Evolutionary conservation across 2,329 filamentous ascomycete species (phyloP).

Genomic region (Drechslerella coelobrocha): DNA sequence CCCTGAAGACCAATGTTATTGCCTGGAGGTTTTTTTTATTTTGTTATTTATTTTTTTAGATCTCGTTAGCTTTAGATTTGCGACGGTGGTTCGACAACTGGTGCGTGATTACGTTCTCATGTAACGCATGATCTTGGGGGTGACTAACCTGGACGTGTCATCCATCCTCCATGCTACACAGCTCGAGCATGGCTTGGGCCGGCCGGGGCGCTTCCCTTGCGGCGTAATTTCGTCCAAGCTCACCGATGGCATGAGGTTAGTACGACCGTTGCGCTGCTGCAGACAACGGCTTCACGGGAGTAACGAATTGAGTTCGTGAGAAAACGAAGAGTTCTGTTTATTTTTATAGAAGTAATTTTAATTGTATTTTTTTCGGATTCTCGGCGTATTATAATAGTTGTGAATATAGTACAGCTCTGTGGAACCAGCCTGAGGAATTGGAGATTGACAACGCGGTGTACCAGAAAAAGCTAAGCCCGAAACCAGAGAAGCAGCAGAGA

Average conservation of each 20-base stretch:
- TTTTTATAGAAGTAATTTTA: neutral
- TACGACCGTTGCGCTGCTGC: neutral
- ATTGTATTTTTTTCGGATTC: too few species aligned
- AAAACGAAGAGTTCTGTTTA: neutral
- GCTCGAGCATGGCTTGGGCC: constrained; percentile 48
- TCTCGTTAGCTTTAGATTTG: constrained; percentile 11
- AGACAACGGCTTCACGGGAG: neutral
- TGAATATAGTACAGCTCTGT: constrained; percentile 10
- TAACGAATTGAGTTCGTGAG: neutral
- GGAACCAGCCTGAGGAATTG: constrained; percentile 40
- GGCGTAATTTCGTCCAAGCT: constrained; percentile 6
- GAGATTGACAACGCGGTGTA: constrained; percentile 17
- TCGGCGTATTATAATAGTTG: neutral
- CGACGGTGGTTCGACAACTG: constrained; percentile 19
- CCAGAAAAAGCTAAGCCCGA: constrained; percentile 22
- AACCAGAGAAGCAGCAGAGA: constrained; percentile 41
- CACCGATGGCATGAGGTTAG: constrained; percentile 6
- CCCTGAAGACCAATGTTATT: neutral
- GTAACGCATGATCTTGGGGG: constrained; percentile 29
- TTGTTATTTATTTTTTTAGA: constrained; percentile 5
- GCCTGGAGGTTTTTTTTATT: neutral
- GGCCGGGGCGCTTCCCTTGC: constrained; percentile 6
- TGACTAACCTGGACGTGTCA: constrained; percentile 13
- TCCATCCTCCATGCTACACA: constrained; percentile 27
- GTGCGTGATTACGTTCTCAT: constrained; percentile 25